phyloP scores from a whole-genome alignment of 495 filamentous ascomycete species.

The Aspergillus cavernicola region DNA sequence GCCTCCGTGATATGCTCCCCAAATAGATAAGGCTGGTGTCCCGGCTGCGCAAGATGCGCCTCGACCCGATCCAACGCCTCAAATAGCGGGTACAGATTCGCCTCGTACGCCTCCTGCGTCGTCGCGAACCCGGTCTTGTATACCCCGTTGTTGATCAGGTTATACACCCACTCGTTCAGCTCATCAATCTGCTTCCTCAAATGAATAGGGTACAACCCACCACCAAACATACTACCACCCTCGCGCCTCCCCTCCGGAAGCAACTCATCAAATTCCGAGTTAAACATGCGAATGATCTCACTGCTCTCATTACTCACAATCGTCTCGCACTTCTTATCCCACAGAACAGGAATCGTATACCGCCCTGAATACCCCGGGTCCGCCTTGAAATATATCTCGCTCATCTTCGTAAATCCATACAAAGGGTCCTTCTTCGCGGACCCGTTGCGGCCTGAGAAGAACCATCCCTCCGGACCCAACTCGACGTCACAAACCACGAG shows the following conservation, averaged over 20 bases:
- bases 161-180: conserved; percentile 63
- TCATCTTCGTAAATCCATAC: conserved; percentile 58
- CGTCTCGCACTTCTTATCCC: conserved; percentile 65
- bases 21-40: conserved; percentile 58
- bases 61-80: conserved; percentile 61
- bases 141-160: conserved; percentile 65
- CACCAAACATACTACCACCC: conserved; percentile 35
- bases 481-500: conserved; percentile 67
- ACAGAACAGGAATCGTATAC: conserved; percentile 77
- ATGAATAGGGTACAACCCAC: conserved; percentile 54
- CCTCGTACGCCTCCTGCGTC: conserved; percentile 61
- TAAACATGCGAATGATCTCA: conserved; percentile 74
- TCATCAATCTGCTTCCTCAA: conserved; percentile 56
- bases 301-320: conserved; percentile 84
- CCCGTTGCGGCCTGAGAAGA: conserved; percentile 60
- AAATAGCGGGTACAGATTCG: conserved; percentile 57
- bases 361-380: conserved; percentile 66
- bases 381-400: conserved; percentile 68
- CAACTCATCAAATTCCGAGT: conserved; percentile 56
- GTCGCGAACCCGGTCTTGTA: conserved; percentile 69
- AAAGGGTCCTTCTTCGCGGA: conserved; percentile 58
- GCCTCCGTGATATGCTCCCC: conserved; percentile 64
- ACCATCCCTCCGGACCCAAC: conserved; percentile 65
- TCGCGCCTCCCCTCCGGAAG: conserved; percentile 49
- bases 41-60: conserved; percentile 45